Evolutionary conservation across 1,139 yeast species (phyloP).

Genomic region (Magnusiomyces paraingens): DNA sequence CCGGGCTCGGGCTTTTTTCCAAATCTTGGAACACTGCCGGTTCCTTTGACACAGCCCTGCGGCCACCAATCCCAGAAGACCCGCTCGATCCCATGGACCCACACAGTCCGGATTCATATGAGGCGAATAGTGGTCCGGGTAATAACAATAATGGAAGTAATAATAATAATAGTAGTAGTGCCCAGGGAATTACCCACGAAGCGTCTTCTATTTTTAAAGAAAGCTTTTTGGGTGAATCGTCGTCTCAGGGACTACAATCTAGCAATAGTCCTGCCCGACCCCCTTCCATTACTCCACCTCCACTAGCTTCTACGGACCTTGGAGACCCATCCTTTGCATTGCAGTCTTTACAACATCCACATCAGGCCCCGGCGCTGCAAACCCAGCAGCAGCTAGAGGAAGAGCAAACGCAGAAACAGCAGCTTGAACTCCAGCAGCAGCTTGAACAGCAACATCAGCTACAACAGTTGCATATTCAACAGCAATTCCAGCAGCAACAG

Average conservation of each 20-base stretch:
- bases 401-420: too few relatives aligned
- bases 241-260: background rate
- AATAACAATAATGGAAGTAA: too few relatives aligned
- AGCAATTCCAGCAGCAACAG: background rate
- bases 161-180: background rate
- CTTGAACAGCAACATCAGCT: too few relatives aligned
- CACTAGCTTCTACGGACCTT: too few relatives aligned
- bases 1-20: conserved; percentile 17
- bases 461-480: too few relatives aligned
- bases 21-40: conserved; percentile 18
- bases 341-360: too few relatives aligned
- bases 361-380: too few relatives aligned
- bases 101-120: background rate
- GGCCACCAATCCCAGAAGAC: conserved; percentile 12
- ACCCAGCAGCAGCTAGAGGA: too few relatives aligned
- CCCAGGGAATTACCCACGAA: background rate
- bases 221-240: background rate
- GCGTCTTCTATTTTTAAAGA: background rate
- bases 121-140: too few relatives aligned
- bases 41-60: conserved; percentile 12
- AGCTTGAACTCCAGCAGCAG: too few relatives aligned
- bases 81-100: conserved; percentile 10
- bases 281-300: background rate
- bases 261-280: too few relatives aligned
- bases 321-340: too few relatives aligned